A percentile compares a stretch with the other conserved stretches of the same genome.
phyloP scores from a whole-genome alignment of 768 basidiomycete species.

The Russula olivacea region DNA sequence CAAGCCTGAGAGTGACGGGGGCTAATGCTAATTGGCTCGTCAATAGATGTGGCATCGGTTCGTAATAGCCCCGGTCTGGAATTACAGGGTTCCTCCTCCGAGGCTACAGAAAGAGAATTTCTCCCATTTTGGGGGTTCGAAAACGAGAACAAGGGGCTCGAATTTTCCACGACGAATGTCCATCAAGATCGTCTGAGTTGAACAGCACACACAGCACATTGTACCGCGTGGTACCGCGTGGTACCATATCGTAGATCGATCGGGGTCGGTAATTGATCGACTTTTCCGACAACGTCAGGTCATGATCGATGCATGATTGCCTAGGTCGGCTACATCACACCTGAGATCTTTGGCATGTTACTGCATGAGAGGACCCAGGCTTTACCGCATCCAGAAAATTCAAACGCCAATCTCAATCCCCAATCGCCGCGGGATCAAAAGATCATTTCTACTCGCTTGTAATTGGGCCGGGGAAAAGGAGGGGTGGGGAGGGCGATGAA shows the following conservation, averaged over 20 bases:
- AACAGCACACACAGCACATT: neutral
- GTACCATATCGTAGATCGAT: neutral
- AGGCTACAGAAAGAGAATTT: neutral
- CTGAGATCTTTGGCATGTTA: neutral
- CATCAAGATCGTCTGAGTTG: neutral
- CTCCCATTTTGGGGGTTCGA: neutral
- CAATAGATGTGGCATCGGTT: neutral
- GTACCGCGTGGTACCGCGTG: neutral
- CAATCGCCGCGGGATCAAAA: conserved; percentile 2
- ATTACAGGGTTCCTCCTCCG: neutral
- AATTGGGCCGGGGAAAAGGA: neutral
- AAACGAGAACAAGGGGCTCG: neutral
- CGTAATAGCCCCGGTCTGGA: neutral
- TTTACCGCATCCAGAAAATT: neutral
- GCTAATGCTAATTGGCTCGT: neutral
- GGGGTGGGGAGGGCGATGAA: neutral
- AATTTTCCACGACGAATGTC: neutral
- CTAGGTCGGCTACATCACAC: neutral
- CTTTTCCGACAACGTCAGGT: neutral
- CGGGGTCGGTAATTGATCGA: neutral
- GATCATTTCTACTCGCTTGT: neutral
- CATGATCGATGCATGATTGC: neutral
- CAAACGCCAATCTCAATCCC: neutral
- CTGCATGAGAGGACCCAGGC: neutral
- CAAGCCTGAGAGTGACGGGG: neutral